Percentiles rank a stretch among this genome's conserved stretches.
phyloP scores from a whole-genome alignment of 257 asterid species.

The Solanum habrochaites region DNA sequence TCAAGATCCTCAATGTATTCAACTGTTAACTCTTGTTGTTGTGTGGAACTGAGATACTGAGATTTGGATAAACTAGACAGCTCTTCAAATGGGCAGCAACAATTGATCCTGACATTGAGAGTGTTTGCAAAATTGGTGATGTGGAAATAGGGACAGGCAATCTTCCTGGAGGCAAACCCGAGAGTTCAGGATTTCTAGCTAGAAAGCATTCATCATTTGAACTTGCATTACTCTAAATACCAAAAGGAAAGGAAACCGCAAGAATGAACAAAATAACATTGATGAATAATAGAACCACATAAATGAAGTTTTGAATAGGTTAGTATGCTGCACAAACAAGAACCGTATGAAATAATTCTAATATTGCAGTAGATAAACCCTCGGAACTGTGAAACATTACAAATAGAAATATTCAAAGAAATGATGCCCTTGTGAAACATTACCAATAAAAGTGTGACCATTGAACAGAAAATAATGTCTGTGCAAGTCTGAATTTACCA shows the following conservation, averaged over 20 bases:
- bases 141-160: slow-evolving; percentile 29
- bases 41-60: slow-evolving; percentile 47
- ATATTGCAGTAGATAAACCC: not conserved
- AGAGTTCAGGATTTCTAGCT: slow-evolving; percentile 58
- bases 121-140: slow-evolving; percentile 42
- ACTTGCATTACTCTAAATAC: slow-evolving; percentile 71
- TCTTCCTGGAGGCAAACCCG: slow-evolving; percentile 88
- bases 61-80: slow-evolving; percentile 40
- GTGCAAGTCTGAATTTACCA: slow-evolving; percentile 37
- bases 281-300: not conserved
- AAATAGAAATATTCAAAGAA: not conserved
- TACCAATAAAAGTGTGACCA: not conserved
- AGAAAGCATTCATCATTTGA: slow-evolving; percentile 70
- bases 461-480: not conserved
- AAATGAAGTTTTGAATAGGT: not conserved
- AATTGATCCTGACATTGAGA: slow-evolving; percentile 41
- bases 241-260: slow-evolving; percentile 5
- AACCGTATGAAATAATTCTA: not conserved
- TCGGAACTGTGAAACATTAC: not conserved
- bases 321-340: not conserved
- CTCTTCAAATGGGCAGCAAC: slow-evolving; percentile 61
- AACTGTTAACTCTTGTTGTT: slow-evolving; percentile 61
- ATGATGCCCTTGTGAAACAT: not conserved
- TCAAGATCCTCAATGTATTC: slow-evolving; percentile 90
- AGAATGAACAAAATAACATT: not conserved